Percentiles rank a stretch among this genome's conserved stretches.
These are phyloP conservation scores for Nemania sp. DNA, from an alignment of 2,329 filamentous ascomycete genomes.

Conservation along the genomic window DNA sequence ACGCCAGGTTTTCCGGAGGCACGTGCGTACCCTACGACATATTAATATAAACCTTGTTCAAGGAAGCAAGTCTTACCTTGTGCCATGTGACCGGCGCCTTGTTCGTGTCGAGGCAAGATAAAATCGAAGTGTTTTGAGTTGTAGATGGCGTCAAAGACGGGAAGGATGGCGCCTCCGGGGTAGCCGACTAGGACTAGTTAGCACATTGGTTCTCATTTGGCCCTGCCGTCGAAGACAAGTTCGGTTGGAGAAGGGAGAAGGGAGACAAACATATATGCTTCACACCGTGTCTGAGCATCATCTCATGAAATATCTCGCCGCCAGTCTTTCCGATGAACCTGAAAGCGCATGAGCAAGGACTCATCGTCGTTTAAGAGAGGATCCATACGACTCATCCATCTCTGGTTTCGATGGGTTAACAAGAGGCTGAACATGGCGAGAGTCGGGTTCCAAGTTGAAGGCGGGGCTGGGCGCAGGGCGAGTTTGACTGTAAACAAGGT, in stretches of 20 bases:
- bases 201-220: slow-evolving; percentile 8
- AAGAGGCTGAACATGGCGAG: slow-evolving; percentile 19
- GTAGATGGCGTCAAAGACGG: slow-evolving; percentile 98
- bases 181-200: slow-evolving; percentile 67
- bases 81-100: slow-evolving; percentile 98
- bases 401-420: slow-evolving; percentile 11
- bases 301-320: slow-evolving; percentile 97
- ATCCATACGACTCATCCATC: slow-evolving; percentile 19
- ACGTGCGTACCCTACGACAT: slow-evolving; percentile 67
- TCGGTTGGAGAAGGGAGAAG: slow-evolving; percentile 8
- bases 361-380: slow-evolving; percentile 10
- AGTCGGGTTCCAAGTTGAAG: slow-evolving; percentile 17
- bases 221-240: slow-evolving; percentile 13
- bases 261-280: slow-evolving; percentile 85
- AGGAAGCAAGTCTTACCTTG: slow-evolving; percentile 59
- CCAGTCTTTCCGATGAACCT: slow-evolving; percentile 94
- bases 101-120: slow-evolving; percentile 92
- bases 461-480: slow-evolving; percentile 13
- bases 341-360: slow-evolving; percentile 12
- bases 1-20: slow-evolving; percentile 93
- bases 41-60: slow-evolving; percentile 19
- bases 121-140: slow-evolving; percentile 98
- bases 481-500: slow-evolving; percentile 16
- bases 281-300: slow-evolving; percentile 92
- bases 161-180: slow-evolving; percentile 92